Evolutionary conservation across 2,329 filamentous ascomycete genomes (phyloP).

Genomic region (Zasmidium cellare): DNA sequence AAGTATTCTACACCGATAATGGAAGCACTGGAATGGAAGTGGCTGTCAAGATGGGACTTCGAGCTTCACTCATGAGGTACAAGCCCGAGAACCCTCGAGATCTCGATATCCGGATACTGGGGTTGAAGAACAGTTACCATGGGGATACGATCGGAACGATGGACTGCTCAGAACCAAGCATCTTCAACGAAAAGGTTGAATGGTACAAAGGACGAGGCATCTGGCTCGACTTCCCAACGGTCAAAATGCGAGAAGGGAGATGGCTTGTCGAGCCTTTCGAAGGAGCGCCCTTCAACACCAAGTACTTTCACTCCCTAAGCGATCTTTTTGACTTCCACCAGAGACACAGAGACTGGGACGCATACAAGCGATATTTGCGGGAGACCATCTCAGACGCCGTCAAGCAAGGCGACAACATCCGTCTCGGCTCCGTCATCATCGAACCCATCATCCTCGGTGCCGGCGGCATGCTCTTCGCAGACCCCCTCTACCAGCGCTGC

Average conservation of each 20-base stretch:
- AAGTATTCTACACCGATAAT: constrained; percentile 83
- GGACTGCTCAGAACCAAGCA: constrained; percentile 77
- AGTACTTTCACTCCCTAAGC: constrained; percentile 50
- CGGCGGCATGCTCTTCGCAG: constrained; percentile 81
- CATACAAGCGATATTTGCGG: constrained; percentile 36
- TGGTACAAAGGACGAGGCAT: constrained; percentile 78
- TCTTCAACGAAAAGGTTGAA: constrained; percentile 79
- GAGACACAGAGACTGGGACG: constrained; percentile 17
- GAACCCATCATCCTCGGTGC: constrained; percentile 80
- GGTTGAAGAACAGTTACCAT: constrained; percentile 79
- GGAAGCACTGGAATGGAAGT: constrained; percentile 82
- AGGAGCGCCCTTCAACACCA: constrained; percentile 38
- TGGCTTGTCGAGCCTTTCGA: constrained; percentile 65
- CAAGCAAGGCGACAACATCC: constrained; percentile 55
- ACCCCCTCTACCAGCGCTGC: constrained; percentile 76
- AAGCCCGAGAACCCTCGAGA: constrained; percentile 43
- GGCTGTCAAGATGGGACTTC: constrained; percentile 79
- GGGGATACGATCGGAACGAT: constrained; percentile 87
- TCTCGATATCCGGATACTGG: constrained; percentile 66
- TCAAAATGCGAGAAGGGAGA: constrained; percentile 64
- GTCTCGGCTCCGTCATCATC: constrained; percentile 74
- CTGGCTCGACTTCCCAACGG: constrained; percentile 78
- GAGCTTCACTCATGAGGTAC: constrained; percentile 67
- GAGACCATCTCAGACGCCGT: constrained; percentile 52
- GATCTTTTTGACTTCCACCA: constrained; percentile 61